Evolutionary conservation across 805 yeast species (phyloP), one percentile per base, ranked within the genome.

Genomic region (Lachancea lanzarotensis): DNA sequence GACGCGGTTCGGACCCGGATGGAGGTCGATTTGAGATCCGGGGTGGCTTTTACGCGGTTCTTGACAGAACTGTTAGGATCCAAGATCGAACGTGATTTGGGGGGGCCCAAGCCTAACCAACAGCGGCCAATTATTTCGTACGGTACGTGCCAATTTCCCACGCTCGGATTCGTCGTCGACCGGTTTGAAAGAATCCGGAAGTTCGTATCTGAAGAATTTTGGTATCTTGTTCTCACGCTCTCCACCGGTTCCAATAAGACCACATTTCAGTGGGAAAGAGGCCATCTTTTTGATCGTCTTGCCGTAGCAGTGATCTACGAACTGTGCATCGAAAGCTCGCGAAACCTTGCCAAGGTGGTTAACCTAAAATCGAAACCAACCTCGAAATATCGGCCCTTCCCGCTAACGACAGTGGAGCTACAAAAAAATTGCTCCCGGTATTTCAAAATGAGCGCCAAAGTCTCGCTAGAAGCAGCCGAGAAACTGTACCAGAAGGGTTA

Each of bases 91-190:
- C 22, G 45, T 19, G 46, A 47, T 8, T 40, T 25, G 30, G 51
- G 52, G 30, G 51, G 52, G 40, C 37, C 47, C 3, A 38, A 52
- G 11, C 37, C 38, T 29, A 52, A 59, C 47, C 52, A 55, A 12
- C 48, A 53, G 12, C 48, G 54, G 12, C 50, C 56, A 17, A 51
- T 62, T 10, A 67, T 70, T 4, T 88, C 96, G 1, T 93, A 90
- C 62, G 99, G 99, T 2, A 67, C 84, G 2, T 93, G 99, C 60
- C 99, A 93, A 60, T 93, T 93, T 56, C 99, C 99, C 2, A 91
- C 98, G 0, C 69, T 93, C 42, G 98, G 98, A 2, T 93, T 93
- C 65, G 90, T 93, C 0, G 98, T 93, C 10, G 98, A 93, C 57
- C 70, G 98, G 47, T 89, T 81, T 60, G 79, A 81, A 46, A 71